Evolutionary conservation across 2,329 filamentous ascomycete species (phyloP).

Genomic region (Aspergillus thermomutatus): DNA sequence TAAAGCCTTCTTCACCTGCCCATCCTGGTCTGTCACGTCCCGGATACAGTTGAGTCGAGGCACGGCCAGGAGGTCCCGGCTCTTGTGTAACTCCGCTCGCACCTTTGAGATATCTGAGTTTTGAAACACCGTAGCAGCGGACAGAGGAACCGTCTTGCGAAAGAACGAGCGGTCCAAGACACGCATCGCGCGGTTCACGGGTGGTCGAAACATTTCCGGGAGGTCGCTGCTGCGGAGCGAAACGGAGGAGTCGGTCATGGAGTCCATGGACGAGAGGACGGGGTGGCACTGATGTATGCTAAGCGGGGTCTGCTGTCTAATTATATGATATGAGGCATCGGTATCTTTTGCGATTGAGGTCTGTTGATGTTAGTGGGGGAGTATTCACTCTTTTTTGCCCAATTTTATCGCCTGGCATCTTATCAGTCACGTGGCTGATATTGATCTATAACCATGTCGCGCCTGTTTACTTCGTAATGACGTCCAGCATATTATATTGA

Average conservation of each 20-base stretch:
- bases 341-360: not conserved
- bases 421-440: slow-evolving; percentile 24
- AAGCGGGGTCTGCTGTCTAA: not conserved
- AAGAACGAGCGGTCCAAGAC: slow-evolving; percentile 82
- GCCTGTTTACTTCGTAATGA: no score
- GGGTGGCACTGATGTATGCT: not conserved
- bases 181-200: slow-evolving; percentile 74
- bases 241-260: slow-evolving; percentile 7
- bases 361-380: not conserved
- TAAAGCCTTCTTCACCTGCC: slow-evolving; percentile 34
- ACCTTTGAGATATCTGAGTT: slow-evolving; percentile 70
- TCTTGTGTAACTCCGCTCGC: slow-evolving; percentile 63
- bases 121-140: slow-evolving; percentile 75
- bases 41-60: slow-evolving; percentile 64
- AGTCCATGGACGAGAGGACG: slow-evolving; percentile 13
- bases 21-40: slow-evolving; percentile 55
- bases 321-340: not conserved
- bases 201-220: slow-evolving; percentile 67
- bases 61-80: slow-evolving; percentile 62
- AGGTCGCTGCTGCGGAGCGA: slow-evolving; percentile 26
- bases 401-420: slow-evolving; percentile 6
- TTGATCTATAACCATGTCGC: not conserved
- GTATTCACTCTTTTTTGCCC: not conserved
- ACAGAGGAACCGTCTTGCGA: slow-evolving; percentile 68
- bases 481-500: not conserved